These are phyloP conservation scores for Penicillium sp. DNA, from an alignment of 2,329 filamentous ascomycete species.

Conservation along the genomic window DNA sequence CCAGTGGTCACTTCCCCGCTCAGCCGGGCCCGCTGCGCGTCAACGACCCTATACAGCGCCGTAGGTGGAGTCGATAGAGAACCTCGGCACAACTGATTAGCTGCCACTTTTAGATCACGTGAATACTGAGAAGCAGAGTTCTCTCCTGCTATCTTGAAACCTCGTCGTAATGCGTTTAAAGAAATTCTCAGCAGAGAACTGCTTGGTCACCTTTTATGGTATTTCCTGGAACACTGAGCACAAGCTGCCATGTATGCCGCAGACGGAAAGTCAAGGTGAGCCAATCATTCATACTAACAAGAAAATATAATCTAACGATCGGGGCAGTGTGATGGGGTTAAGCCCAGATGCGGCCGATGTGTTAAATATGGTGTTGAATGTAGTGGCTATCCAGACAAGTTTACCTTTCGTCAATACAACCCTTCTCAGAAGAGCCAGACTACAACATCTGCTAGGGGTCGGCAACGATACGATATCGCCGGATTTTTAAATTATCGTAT, in stretches of 20 bases:
- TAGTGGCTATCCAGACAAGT: constrained; percentile 3
- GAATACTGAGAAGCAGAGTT: no score
- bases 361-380: not conserved
- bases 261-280: constrained; percentile 6
- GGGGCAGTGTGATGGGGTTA: constrained; percentile 1
- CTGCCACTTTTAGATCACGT: no score
- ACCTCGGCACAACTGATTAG: no score
- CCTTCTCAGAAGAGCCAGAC: not conserved
- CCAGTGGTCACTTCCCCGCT: no score
- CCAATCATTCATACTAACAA: not conserved
- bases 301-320: not conserved
- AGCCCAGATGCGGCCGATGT: not conserved
- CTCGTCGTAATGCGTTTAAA: no score
- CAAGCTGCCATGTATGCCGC: constrained; percentile 4
- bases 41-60: no score
- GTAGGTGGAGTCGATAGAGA: no score
- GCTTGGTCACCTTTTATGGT: not conserved
- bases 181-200: not conserved
- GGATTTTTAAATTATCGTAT: no score
- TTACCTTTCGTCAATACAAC: constrained; percentile 2
- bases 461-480: no score
- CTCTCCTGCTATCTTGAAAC: no score
- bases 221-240: constrained; percentile 2
- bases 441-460: not conserved
- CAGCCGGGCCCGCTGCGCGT: no score